phyloP scores from a whole-genome alignment of 345 rosid genomes.

The Excoecaria cochinchinensis region DNA sequence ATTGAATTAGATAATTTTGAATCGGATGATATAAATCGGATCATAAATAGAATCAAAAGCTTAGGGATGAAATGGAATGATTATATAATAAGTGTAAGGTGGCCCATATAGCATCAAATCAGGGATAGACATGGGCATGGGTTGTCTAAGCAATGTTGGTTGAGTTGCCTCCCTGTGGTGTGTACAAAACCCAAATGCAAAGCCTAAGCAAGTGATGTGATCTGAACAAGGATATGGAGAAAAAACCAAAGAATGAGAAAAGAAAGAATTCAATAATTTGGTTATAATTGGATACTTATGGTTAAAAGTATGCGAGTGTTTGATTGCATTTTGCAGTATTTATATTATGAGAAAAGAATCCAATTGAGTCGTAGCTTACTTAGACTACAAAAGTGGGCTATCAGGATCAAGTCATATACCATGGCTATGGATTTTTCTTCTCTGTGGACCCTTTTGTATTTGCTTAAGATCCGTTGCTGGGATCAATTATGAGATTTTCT shows the following conservation, averaged over 20 bases:
- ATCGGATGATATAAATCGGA: too few relatives aligned
- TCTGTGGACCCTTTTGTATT: too few relatives aligned
- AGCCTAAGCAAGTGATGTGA: neutral
- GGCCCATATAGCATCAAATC: conserved; percentile 17
- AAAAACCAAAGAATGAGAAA: neutral
- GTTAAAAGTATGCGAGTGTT: conserved; percentile 16
- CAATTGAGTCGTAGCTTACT: neutral
- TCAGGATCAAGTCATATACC: neutral
- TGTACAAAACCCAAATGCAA: neutral
- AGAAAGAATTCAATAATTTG: conserved; percentile 15
- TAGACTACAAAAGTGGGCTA: neutral
- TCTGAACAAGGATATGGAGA: neutral
- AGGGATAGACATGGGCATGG: conserved; percentile 1
- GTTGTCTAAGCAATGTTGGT: conserved; percentile 27
- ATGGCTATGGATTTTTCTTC: too few relatives aligned
- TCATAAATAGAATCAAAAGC: too few relatives aligned
- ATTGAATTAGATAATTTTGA: too few relatives aligned
- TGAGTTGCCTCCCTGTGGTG: conserved; percentile 6
- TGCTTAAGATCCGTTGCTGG: too few relatives aligned
- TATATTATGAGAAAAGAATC: conserved; percentile 7
- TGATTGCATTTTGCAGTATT: neutral
- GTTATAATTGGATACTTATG: conserved; percentile 26
- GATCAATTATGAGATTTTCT: too few relatives aligned
- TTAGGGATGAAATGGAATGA: too few relatives aligned
- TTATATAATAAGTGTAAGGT: neutral